Evolutionary conservation across 768 basidiomycete species (phyloP), one percentile per base, ranked within the genome.

Genomic region (Amanita phalloides): DNA sequence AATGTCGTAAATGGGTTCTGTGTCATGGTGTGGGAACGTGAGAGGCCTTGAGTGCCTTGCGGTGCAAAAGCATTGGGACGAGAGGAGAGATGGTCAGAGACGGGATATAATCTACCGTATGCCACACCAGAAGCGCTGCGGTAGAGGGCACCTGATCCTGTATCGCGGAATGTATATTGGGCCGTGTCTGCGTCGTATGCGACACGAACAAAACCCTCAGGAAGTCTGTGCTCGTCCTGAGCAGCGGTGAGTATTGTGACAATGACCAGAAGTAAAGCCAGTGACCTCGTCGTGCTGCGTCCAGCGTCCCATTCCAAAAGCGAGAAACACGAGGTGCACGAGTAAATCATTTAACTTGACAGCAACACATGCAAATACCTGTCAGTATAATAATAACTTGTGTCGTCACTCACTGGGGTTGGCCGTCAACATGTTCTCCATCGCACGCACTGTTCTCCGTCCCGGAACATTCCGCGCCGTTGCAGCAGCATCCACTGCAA

Each of bases 171-270:
- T 3, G 69, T 74, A 53, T 79, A 81, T 11, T 66, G 62, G n/a
- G 67, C 60, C 0, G 73, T 69, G 49, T 81, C 79, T 0, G 76
- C 69, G 54, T 82, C 79, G 51, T 81, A 81, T 2, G 63, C 74
- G 9, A 77, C 66, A 5, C 79, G 68, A 47, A 65, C 69, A 58
- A 79, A 65, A 26, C 78, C 78, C 51, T 69, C 67, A 6, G 74
- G 72, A 6, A 76, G 64, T 38, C 70, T 70, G 35, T 54, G 50
- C 4, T 64, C 33, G 53, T 75, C 73, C 74, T 74, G 3, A 30
- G 43, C n/a, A 32, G 26, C 11, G 21, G 37, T 44, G 25, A 39
- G 20, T 26, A 49, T 33, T 23, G 37, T 55, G 26, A 30, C 14
- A 30, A 25, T 1, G 33, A 13, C 23, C 32, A 39, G n/a, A 42